These are phyloP conservation scores for Sclerotinia sclerotiorum DNA, from an alignment of 2,329 filamentous ascomycete genomes.

Conservation along the genomic window DNA sequence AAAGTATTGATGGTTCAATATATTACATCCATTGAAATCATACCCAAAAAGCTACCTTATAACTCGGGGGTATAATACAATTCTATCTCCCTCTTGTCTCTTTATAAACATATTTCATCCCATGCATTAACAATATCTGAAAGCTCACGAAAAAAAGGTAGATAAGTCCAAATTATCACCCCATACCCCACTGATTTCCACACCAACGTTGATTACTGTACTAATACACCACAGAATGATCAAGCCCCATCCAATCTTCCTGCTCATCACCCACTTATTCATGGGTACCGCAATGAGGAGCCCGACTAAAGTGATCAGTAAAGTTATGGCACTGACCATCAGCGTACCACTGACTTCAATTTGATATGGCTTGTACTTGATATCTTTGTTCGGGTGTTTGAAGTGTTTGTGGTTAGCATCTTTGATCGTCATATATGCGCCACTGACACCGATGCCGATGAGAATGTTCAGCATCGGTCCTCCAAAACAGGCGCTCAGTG, in stretches of 20 bases:
- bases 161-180: conserved; percentile 16
- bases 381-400: conserved; percentile 64
- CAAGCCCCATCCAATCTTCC: conserved; percentile 76
- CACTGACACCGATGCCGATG: conserved; percentile 88
- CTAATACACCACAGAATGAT: conserved; percentile 79
- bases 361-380: conserved; percentile 73
- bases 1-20: not conserved
- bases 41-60: not conserved
- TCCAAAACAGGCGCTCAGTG: conserved; percentile 90
- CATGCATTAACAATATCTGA: not conserved
- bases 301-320: conserved; percentile 76
- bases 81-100: not conserved
- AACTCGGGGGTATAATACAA: not conserved
- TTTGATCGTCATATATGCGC: conserved; percentile 80
- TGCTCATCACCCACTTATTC: conserved; percentile 83
- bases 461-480: conserved; percentile 98
- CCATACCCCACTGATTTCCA: conserved; percentile 65
- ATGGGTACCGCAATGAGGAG: conserved; percentile 78
- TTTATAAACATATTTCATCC: not conserved
- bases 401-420: conserved; percentile 64
- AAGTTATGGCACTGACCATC: conserved; percentile 78
- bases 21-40: not conserved
- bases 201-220: conserved; percentile 76
- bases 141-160: conserved; percentile 1
- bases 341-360: conserved; percentile 84